Percentiles rank a stretch among this genome's conserved stretches.
phyloP scores from a whole-genome alignment of 305 asterid species.

The Fraxinus albicans region DNA sequence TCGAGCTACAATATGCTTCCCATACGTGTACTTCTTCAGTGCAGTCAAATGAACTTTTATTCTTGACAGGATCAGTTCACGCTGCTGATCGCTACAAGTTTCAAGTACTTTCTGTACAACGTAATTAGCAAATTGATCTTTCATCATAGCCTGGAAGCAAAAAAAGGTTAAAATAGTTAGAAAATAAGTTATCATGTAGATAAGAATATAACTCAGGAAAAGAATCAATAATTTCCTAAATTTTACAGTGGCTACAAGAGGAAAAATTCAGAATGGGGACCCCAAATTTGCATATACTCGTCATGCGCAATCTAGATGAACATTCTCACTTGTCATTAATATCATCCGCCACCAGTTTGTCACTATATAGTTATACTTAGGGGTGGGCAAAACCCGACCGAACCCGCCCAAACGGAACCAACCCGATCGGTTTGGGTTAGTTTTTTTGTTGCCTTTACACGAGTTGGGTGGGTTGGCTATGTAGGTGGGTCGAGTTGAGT shows the following conservation, averaged over 20 bases:
- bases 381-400: too few relatives aligned
- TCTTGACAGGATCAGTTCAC: slow-evolving; percentile 58
- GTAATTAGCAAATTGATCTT: slow-evolving; percentile 64
- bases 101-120: slow-evolving; percentile 70
- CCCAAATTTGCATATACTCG: background rate
- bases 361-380: background rate
- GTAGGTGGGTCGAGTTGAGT: too few relatives aligned
- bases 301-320: background rate
- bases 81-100: slow-evolving; percentile 35
- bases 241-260: background rate
- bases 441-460: too few relatives aligned
- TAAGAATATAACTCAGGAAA: background rate
- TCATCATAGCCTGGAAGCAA: slow-evolving; percentile 63
- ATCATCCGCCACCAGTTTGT: background rate
- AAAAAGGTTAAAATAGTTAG: background rate
- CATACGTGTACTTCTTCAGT: slow-evolving; percentile 61
- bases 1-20: slow-evolving; percentile 69
- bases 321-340: background rate
- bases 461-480: too few relatives aligned
- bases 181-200: background rate
- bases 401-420: too few relatives aligned
- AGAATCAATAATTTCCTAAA: background rate
- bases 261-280: background rate
- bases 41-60: slow-evolving; percentile 66
- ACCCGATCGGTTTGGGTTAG: too few relatives aligned